Base-by-base conservation (phyloP, 371 early-diverging fungal species). In the Mucor irregularis region DNA sequence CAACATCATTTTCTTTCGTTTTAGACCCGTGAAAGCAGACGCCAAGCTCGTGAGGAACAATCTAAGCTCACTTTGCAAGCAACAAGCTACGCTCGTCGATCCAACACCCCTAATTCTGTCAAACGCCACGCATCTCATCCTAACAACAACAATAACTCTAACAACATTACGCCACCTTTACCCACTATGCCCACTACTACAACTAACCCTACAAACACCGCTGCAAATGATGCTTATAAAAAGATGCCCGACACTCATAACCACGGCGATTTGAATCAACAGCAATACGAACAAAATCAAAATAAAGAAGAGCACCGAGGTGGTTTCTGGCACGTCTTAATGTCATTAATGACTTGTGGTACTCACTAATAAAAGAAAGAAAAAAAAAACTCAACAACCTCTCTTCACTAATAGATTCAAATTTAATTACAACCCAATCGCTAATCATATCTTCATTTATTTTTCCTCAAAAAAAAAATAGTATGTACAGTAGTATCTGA, bases 261-360 rank as follows among this genome's bases (percentile, higher is more conserved):
- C 7, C 59, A 64, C 51, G 60, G 52, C 1, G 35, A 37, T 38
- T 19, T 43, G 26, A 24, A 49, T n/a, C 35, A 49, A 34, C 28
- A 26, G 10, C 14, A 17, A n/a, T 61, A 53, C 50, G 49, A 61
- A 24, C 49, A 49, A 40, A 43, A 24, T 7, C 47, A 37, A 49
- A 19, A 44, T n/a, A 43, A 54, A 42, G 40, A 64, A 29, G 59
- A 59, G 26, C 58, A 58, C 46, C 59, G 60, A 37, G 60, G 64
- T 21, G 60, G 64, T 16, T 49, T 64, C 30, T 64, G 64, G 64
- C 64, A 64, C 9, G 47, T 46, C 38, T 43, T 64, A 22, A 64
- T 64, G 64, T 64, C 64, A 13, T 43, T 64, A 37, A 59, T 64
- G 64, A 59, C 64, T 34, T 64, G 64, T 47, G 64, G 64, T 50